Base-by-base conservation (phyloP, 805 yeast species). In the Kockiozyma suomiensis region DNA sequence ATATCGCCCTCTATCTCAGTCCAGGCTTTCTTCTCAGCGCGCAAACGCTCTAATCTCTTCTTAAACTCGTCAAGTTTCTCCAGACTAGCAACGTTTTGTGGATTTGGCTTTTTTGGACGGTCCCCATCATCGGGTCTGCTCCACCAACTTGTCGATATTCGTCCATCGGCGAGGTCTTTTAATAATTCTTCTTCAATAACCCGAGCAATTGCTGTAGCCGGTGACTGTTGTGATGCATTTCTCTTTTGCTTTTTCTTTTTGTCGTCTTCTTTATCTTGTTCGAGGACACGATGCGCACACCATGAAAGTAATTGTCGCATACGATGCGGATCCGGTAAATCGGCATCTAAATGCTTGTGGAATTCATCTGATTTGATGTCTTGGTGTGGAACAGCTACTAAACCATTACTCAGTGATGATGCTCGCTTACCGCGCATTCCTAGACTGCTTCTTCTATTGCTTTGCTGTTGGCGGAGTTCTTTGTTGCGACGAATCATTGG, bases 371-470 rank as follows among this genome's bases (percentile, higher is more conserved):
- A 66, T 0, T 83, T 79, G 0, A 88, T 82, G 48, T 83, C 85
- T 0, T 79, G 76, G 70, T 87, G 92, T 1, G 92, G 92, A 32
- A 79, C 80, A 0, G 86, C 88, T 1, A 76, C 78, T 66, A 83
- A 83, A 1, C 92, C 93, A 68, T 85, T 86, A 1, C 92, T 91
- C 5, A 87, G 81, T 0, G 91, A 85, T 69, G 88, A 87, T 1
- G 85, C 82, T 30, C 94, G 73, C 67, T 85, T 86, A 6, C 94
- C 94, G 35, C 94, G 75, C 54, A 69, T 75, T 47, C 72, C 73
- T 42, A 69, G 65, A 52, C 71, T 59, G 26, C 72, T 69, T 12
- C 72, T 50, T 64, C 55, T 30, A 10, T 10, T 30, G 33, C 10
- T 30, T 46, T 61, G 68, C 13, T 63, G 68, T 25, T 68, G 67